Percentiles rank a stretch among this genome's conserved stretches.
Evolutionary conservation across 2,329 filamentous ascomycete species (phyloP).

Genomic region (Sporothrix brasiliensis): DNA sequence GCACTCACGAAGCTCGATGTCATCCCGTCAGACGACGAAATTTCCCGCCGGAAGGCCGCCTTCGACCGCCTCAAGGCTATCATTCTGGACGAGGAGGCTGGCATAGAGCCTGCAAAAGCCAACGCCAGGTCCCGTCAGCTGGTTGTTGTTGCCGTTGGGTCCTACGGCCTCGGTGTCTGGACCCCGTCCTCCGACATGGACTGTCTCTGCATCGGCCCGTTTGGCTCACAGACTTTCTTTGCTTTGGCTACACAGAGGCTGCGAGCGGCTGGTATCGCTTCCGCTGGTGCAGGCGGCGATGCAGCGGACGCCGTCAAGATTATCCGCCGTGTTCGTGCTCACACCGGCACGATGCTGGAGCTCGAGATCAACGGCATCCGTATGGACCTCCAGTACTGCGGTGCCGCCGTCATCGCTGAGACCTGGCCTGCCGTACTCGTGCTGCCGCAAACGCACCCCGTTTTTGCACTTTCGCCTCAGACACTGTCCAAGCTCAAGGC

Average conservation of each 20-base stretch:
- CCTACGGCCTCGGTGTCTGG: conserved; percentile 66
- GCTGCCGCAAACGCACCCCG: conserved; percentile 53
- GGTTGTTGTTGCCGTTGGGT: conserved; percentile 65
- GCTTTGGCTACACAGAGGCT: conserved; percentile 59
- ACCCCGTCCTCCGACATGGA: conserved; percentile 64
- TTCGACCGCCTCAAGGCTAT: conserved; percentile 35
- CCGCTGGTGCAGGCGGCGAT: background rate
- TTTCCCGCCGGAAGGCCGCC: conserved; percentile 28
- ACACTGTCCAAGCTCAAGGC: conserved; percentile 66
- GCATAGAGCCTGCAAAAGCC: background rate
- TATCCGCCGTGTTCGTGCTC: conserved; percentile 60
- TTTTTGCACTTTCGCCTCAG: conserved; percentile 59
- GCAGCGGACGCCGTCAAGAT: conserved; percentile 49
- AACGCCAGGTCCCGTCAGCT: conserved; percentile 43
- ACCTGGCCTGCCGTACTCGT: conserved; percentile 54
- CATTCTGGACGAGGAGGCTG: conserved; percentile 2
- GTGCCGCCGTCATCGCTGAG: conserved; percentile 58
- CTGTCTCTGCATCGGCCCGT: conserved; percentile 65
- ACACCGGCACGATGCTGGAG: conserved; percentile 66
- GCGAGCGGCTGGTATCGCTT: conserved; percentile 42
- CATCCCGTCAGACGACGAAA: conserved; percentile 54
- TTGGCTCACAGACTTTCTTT: conserved; percentile 65
- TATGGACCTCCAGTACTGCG: conserved; percentile 69
- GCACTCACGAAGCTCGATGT: conserved; percentile 46
- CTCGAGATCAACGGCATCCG: conserved; percentile 60